These are phyloP conservation scores for Nakazawaea pomicola DNA, from an alignment of 805 yeast genomes.

Conservation along the genomic window DNA sequence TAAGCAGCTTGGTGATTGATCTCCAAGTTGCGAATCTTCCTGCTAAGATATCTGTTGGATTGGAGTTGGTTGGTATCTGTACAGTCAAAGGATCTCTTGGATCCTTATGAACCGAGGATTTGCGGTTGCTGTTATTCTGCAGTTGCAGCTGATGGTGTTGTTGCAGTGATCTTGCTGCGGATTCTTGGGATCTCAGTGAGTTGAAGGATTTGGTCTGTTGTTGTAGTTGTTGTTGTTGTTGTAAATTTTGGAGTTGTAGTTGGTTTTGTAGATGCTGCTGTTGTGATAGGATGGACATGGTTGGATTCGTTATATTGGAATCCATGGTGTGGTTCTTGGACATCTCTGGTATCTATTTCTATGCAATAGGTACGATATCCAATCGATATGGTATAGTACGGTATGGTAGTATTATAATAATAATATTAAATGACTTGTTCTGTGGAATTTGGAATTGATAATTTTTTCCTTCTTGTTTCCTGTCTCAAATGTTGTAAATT, in stretches of 20 bases:
- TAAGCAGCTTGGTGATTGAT: slow-evolving; percentile 65
- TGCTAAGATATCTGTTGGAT: slow-evolving; percentile 86
- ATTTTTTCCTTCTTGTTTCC: no score
- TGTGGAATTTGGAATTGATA: no score
- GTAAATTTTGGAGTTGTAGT: slow-evolving; percentile 40
- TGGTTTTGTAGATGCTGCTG: slow-evolving; percentile 42
- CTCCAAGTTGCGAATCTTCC: slow-evolving; percentile 86
- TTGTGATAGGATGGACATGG: slow-evolving; percentile 26
- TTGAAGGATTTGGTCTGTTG: slow-evolving; percentile 40
- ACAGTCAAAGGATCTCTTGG: slow-evolving; percentile 45
- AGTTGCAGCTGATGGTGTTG: no score
- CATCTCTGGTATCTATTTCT: no score
- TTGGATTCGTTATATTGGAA: slow-evolving; percentile 13
- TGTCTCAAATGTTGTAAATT: no score
- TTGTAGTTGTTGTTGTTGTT: slow-evolving; percentile 28
- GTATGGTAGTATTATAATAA: no score
- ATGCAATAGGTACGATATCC: no score
- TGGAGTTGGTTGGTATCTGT: slow-evolving; percentile 52
- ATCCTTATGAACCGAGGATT: slow-evolving; percentile 24
- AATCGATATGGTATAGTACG: no score
- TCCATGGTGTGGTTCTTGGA: slow-evolving; percentile 13
- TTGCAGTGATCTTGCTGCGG: slow-evolving; percentile 8
- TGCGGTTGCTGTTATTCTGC: no score
- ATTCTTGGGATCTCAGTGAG: slow-evolving; percentile 27
- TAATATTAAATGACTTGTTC: no score